Evolutionary conservation across 2,329 filamentous ascomycete species (phyloP).

Genomic region (Exophiala bonariae): DNA sequence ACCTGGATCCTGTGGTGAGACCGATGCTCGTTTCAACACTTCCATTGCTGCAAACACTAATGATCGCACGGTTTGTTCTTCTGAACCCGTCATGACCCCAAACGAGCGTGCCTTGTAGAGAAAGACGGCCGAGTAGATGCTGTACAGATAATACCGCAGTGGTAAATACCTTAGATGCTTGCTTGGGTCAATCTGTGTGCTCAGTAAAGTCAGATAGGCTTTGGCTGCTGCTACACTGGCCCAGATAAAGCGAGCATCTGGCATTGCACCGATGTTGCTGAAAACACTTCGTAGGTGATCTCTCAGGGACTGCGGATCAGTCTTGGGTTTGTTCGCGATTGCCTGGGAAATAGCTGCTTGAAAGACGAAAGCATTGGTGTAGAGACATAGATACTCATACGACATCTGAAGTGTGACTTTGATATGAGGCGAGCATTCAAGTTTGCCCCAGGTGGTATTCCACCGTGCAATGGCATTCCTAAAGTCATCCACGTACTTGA

Average conservation of each 20-base stretch:
- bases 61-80: conserved; percentile 57
- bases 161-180: conserved; percentile 65
- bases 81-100: conserved; percentile 57
- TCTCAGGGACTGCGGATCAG: conserved; percentile 34
- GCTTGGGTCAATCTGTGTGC: conserved; percentile 59
- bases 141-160: conserved; percentile 61
- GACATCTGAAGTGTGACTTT: conserved; percentile 69
- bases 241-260: conserved; percentile 66
- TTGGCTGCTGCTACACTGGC: conserved; percentile 66
- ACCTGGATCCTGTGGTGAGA: conserved; percentile 60
- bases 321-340: conserved; percentile 38
- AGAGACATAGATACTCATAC: conserved; percentile 71
- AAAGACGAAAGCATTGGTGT: conserved; percentile 75
- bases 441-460: conserved; percentile 68
- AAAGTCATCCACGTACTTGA: conserved; percentile 75
- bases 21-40: conserved; percentile 59
- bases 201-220: conserved; percentile 60
- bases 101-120: conserved; percentile 64
- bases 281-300: conserved; percentile 47
- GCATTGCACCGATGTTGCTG: conserved; percentile 58
- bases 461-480: conserved; percentile 67
- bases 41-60: conserved; percentile 61
- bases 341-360: conserved; percentile 65
- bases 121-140: conserved; percentile 65
- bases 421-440: conserved; percentile 65